These are phyloP conservation scores for Boletus mariae DNA, from an alignment of 1,284 basidiomycete genomes.

Conservation along the genomic window DNA sequence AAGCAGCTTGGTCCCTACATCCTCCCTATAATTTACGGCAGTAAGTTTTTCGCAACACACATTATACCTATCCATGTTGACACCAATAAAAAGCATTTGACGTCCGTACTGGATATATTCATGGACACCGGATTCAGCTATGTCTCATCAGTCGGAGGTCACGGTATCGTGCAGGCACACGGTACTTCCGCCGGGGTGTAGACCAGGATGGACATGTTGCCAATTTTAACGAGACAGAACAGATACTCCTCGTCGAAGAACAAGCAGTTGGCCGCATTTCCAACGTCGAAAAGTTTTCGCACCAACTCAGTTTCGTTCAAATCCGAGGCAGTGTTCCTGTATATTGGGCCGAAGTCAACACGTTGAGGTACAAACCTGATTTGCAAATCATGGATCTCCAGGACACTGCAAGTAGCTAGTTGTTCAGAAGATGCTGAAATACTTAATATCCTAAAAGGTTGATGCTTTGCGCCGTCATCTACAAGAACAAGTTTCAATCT, in stretches of 20 bases:
- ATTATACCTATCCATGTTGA: slow-evolving; percentile 10
- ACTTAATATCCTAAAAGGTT: slow-evolving; percentile 43
- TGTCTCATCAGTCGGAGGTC: slow-evolving; percentile 91
- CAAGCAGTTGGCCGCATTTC: slow-evolving; percentile 42
- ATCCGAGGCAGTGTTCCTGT: slow-evolving; percentile 92
- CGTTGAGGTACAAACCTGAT: slow-evolving; percentile 94
- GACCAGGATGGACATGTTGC: slow-evolving; percentile 82
- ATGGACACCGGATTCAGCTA: slow-evolving; percentile 79
- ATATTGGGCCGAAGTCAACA: slow-evolving; percentile 98
- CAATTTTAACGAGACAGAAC: slow-evolving; percentile 95
- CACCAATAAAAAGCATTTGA: slow-evolving; percentile 69
- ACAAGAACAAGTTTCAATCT: slow-evolving; percentile 68
- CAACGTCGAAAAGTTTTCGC: slow-evolving; percentile 50
- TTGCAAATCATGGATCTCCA: slow-evolving; percentile 93
- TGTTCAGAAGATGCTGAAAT: slow-evolving; percentile 6
- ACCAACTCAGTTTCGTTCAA: slow-evolving; percentile 85
- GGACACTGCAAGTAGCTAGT: slow-evolving; percentile 60
- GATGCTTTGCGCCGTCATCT: slow-evolving; percentile 77
- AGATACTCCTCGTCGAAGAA: slow-evolving; percentile 78
- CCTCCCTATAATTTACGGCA: slow-evolving; percentile 89
- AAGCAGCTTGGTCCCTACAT: slow-evolving; percentile 81
- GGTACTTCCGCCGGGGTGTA: slow-evolving; percentile 95
- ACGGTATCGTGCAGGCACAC: slow-evolving; percentile 91
- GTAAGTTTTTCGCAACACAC: slow-evolving; percentile 45
- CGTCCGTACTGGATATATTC: slow-evolving; percentile 73